Conservation (phyloP, 2,329 filamentous ascomycete species). For the Epichloe hybrida region DNA sequence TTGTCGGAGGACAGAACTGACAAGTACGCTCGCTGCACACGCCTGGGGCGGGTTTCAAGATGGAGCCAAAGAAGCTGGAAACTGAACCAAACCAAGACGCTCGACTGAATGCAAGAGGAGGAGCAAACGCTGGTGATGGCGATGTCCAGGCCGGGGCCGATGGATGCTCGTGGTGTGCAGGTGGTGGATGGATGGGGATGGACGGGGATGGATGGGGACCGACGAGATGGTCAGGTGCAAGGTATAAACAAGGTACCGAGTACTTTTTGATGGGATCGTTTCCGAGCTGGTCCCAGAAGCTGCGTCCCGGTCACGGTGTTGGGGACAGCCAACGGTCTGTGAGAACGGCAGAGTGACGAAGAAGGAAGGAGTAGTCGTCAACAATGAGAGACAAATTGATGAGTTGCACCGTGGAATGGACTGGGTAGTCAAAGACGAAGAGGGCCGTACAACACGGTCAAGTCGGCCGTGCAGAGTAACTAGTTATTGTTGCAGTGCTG, state of each 20-base stretch:
- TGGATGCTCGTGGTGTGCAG: not conserved
- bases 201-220: no score
- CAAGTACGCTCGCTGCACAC: no score
- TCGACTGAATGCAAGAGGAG: not conserved
- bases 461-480: no score
- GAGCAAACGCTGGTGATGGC: not conserved
- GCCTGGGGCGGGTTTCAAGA: slow-evolving; percentile 3
- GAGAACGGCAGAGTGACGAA: not conserved
- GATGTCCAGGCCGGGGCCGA: not conserved
- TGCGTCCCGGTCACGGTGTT: not conserved
- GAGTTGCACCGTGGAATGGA: not conserved
- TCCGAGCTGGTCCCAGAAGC: no score
- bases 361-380: not conserved
- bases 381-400: not conserved
- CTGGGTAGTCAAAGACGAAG: not conserved
- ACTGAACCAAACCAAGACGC: not conserved
- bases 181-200: no score
- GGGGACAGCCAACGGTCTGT: not conserved
- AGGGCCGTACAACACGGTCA: not conserved
- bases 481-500: no score
- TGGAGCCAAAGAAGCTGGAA: not conserved
- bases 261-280: no score
- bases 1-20: no score
- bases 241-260: no score
- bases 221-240: no score